Evolutionary conservation across 768 basidiomycete species (phyloP).

Genomic region (Boletellus sp.): DNA sequence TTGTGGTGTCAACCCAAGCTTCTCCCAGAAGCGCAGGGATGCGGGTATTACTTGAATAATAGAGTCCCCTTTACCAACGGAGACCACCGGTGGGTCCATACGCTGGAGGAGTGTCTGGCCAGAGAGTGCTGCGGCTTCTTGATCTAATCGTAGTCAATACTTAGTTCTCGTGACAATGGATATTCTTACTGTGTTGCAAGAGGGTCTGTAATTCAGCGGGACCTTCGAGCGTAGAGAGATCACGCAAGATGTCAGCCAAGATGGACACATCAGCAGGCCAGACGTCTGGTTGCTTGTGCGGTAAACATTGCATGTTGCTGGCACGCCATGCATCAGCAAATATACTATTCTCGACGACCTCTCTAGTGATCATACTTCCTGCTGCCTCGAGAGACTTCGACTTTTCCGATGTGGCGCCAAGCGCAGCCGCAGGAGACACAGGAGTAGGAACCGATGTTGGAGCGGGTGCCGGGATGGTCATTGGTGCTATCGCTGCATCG

Average conservation of each 20-base stretch:
- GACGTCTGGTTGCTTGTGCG: slow-evolving; percentile 32
- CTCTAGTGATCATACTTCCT: slow-evolving; percentile 57
- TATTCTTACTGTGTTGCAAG: slow-evolving; percentile 37
- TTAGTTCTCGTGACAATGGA: neutral
- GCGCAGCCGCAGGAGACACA: slow-evolving; percentile 72
- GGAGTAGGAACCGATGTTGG: slow-evolving; percentile 72
- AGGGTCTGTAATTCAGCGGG: slow-evolving; percentile 43
- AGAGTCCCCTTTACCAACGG: slow-evolving; percentile 63
- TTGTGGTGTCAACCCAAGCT: slow-evolving; percentile 68
- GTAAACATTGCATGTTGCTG: slow-evolving; percentile 23
- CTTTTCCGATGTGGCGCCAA: slow-evolving; percentile 63
- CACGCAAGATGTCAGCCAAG: slow-evolving; percentile 36
- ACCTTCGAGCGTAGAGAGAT: slow-evolving; percentile 36
- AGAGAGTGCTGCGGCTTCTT: slow-evolving; percentile 1
- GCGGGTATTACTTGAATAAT: slow-evolving; percentile 68
- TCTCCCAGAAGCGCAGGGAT: slow-evolving; percentile 82
- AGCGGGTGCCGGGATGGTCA: slow-evolving; percentile 38
- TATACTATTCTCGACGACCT: slow-evolving; percentile 68
- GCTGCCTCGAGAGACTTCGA: slow-evolving; percentile 65
- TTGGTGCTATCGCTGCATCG: slow-evolving; percentile 47
- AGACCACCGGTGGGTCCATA: slow-evolving; percentile 55
- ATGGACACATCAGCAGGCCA: slow-evolving; percentile 58
- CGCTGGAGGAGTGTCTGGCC: slow-evolving; percentile 21
- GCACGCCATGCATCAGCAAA: slow-evolving; percentile 69
- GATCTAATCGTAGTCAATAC: neutral